Evolutionary conservation across 805 yeast genomes (phyloP).

Genomic region (Ogataea degrootiae): DNA sequence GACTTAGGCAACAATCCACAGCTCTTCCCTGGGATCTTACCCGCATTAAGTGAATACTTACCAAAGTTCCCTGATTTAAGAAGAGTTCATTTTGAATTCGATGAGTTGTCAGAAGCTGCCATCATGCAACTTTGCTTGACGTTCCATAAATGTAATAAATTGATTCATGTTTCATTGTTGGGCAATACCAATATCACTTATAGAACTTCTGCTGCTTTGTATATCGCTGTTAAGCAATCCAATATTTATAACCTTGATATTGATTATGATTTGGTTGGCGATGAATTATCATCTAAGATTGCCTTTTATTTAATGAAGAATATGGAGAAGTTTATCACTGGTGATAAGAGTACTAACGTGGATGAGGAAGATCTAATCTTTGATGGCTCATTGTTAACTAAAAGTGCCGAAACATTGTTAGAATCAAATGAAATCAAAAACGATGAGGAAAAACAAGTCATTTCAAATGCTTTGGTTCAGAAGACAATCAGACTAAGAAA

Average conservation of each 20-base stretch:
- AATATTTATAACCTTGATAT: slow-evolving; percentile 48
- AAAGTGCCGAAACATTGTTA: slow-evolving; percentile 64
- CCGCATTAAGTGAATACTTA: slow-evolving; percentile 38
- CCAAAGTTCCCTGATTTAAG: slow-evolving; percentile 43
- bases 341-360: slow-evolving; percentile 19
- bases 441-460: slow-evolving; percentile 37
- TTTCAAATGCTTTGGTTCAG: slow-evolving; percentile 47
- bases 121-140: slow-evolving; percentile 45
- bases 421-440: slow-evolving; percentile 32
- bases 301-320: slow-evolving; percentile 55
- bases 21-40: slow-evolving; percentile 46
- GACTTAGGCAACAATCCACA: slow-evolving; percentile 51
- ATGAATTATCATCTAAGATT: slow-evolving; percentile 47
- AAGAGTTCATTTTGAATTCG: slow-evolving; percentile 51
- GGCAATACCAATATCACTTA: slow-evolving; percentile 45
- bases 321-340: slow-evolving; percentile 43
- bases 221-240: slow-evolving; percentile 44
- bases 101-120: slow-evolving; percentile 42
- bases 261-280: slow-evolving; percentile 48
- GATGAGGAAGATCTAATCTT: slow-evolving; percentile 58
- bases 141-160: slow-evolving; percentile 41
- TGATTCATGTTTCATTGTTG: slow-evolving; percentile 49
- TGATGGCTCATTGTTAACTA: slow-evolving; percentile 71
- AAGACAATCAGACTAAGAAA: slow-evolving; percentile 45
- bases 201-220: slow-evolving; percentile 44